Conservation (phyloP, 129 eudicot genomes). For the Saposhnikovia divaricata region DNA sequence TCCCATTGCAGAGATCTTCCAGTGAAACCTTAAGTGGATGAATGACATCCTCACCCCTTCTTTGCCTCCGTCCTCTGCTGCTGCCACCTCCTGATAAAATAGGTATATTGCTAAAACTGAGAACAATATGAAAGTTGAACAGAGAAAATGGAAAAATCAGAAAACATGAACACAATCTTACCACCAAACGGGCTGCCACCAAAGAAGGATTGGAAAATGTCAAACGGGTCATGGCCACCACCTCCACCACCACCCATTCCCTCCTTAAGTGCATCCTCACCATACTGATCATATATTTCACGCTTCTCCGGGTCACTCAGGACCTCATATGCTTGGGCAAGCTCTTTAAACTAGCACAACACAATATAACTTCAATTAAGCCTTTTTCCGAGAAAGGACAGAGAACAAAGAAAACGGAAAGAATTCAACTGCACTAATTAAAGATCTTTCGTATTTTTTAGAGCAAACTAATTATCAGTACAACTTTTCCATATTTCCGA, state of each 20-base stretch:
- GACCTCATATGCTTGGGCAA: conserved; percentile 11
- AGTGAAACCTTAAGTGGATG: conserved; percentile 76
- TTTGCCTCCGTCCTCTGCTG: conserved; percentile 71
- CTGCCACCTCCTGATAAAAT: conserved; percentile 33
- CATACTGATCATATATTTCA: conserved; percentile 11
- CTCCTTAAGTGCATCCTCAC: conserved; percentile 9
- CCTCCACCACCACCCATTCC: conserved; percentile 9
- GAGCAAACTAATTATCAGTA: too few species aligned
- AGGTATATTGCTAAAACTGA: neutral
- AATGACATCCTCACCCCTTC: conserved; percentile 74
- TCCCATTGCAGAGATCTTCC: conserved; percentile 60
- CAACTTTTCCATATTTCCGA: too few species aligned
- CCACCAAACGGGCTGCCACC: conserved; percentile 67
- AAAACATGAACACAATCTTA: conserved; percentile 4
- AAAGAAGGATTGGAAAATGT: conserved; percentile 80
- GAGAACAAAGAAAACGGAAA: too few species aligned
- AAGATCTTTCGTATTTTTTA: too few species aligned
- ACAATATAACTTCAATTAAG: neutral
- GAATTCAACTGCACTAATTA: too few species aligned
- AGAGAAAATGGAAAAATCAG: neutral
- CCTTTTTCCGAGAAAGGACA: neutral
- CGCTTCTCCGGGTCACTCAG: conserved; percentile 12
- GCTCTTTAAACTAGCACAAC: conserved; percentile 8
- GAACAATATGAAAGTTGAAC: neutral
- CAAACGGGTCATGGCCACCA: conserved; percentile 65